Percentiles rank a stretch among this genome's conserved stretches.
Evolutionary conservation across 1,284 basidiomycete species (phyloP).

Genomic region (Caloboletus firmus): DNA sequence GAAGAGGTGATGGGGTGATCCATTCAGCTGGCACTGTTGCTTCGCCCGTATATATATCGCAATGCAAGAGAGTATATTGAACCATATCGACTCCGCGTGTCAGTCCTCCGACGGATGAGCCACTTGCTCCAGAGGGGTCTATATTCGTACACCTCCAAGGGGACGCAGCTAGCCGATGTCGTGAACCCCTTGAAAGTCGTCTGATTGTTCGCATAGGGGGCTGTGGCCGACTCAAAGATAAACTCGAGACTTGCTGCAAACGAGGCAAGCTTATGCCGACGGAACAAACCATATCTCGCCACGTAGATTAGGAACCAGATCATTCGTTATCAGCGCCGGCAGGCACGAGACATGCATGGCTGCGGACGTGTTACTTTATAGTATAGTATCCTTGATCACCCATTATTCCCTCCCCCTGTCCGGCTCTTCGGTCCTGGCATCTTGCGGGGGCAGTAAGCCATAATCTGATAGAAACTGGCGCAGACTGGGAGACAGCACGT

Average conservation of each 20-base stretch:
- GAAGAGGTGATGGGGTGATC: slow-evolving; percentile 25
- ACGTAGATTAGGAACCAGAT: neutral
- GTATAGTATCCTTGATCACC: neutral
- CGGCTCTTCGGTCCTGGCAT: neutral
- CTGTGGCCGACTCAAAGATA: neutral
- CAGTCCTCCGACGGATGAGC: neutral
- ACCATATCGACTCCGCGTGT: slow-evolving; percentile 1
- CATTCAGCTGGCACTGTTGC: slow-evolving; percentile 23
- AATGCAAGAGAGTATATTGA: slow-evolving; percentile 34
- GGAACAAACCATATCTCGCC: neutral
- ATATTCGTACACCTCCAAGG: slow-evolving; percentile 4
- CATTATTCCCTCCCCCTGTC: neutral
- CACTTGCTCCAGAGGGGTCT: neutral
- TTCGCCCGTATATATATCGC: slow-evolving; percentile 34
- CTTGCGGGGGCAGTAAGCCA: slow-evolving; percentile 8
- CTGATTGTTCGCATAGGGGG: neutral
- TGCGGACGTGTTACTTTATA: neutral
- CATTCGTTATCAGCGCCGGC: neutral
- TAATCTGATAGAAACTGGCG: slow-evolving; percentile 33
- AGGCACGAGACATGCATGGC: neutral
- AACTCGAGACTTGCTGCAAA: neutral
- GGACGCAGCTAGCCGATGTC: neutral
- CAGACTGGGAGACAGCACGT: slow-evolving; percentile 38
- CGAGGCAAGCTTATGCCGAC: neutral
- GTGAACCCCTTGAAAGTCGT: neutral